Evolutionary conservation across 164 flowering plant species (phyloP).

Genomic region (Amborella trichopoda): DNA sequence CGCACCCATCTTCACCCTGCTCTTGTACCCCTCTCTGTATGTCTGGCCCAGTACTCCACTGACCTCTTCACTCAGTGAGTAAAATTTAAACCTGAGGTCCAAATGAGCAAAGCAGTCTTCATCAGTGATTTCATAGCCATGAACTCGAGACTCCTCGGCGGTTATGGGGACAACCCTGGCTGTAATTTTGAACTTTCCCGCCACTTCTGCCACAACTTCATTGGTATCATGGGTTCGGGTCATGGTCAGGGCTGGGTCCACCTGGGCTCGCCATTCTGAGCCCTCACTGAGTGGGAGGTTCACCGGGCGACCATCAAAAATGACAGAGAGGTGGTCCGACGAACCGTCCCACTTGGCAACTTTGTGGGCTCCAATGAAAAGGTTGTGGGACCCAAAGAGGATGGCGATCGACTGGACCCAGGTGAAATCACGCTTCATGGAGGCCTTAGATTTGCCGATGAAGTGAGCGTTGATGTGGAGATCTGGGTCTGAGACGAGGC

Average conservation of each 20-base stretch:
- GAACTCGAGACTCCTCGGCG: not conserved
- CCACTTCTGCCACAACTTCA: not conserved
- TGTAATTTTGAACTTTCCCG: conserved; percentile 1
- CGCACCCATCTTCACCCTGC: conserved; percentile 1
- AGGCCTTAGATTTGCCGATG: conserved; percentile 31
- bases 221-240: conserved; percentile 37
- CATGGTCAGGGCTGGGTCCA: conserved; percentile 30
- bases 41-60: conserved; percentile 3
- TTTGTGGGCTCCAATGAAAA: conserved; percentile 2
- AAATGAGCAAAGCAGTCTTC: conserved; percentile 59
- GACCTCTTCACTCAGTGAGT: not conserved
- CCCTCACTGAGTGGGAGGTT: conserved; percentile 31
- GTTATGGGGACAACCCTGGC: conserved; percentile 2
- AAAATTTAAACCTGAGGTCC: not conserved
- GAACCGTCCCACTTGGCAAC: not conserved
- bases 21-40: not conserved
- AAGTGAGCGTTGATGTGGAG: conserved; percentile 48
- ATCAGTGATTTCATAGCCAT: conserved; percentile 29
- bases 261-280: conserved; percentile 31
- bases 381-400: conserved; percentile 16
- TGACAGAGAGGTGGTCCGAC: not conserved
- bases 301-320: conserved; percentile 2
- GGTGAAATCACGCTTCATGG: conserved; percentile 50
- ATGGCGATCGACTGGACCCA: conserved; percentile 50
- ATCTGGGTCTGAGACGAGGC: conserved; percentile 32